Evolutionary conservation across 352 stramenopile genomes (phyloP).

Genomic region (Globisporangium spinosum): DNA sequence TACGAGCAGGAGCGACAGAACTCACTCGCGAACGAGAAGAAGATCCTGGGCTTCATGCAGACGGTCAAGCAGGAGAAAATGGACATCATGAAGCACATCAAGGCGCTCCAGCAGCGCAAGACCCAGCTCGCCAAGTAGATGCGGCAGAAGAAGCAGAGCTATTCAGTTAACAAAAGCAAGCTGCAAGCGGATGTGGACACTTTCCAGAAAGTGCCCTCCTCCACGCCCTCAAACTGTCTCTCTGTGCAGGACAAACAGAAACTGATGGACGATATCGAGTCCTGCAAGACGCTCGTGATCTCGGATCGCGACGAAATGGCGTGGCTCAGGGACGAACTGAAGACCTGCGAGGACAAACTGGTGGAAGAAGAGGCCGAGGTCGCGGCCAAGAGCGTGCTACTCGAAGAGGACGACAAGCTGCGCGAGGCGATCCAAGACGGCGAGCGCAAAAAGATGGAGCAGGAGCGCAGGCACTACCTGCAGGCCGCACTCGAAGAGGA

Average conservation of each 20-base stretch:
- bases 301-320: constrained; percentile 54
- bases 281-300: constrained; percentile 53
- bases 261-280: constrained; percentile 63
- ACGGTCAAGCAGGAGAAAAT: constrained; percentile 91
- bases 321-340: constrained; percentile 58
- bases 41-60: constrained; percentile 87
- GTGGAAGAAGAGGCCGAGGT: constrained; percentile 75
- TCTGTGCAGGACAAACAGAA: constrained; percentile 47
- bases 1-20: constrained; percentile 88
- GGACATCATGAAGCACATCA: constrained; percentile 88
- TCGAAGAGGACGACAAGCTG: constrained; percentile 78
- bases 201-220: constrained; percentile 46
- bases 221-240: constrained; percentile 22
- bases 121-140: constrained; percentile 70
- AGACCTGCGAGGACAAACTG: constrained; percentile 54
- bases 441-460: constrained; percentile 80
- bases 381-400: constrained; percentile 61
- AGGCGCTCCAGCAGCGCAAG: constrained; percentile 80
- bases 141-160: constrained; percentile 70
- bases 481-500: constrained; percentile 64
- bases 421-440: constrained; percentile 74
- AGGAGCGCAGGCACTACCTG: constrained; percentile 59
- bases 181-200: constrained; percentile 70
- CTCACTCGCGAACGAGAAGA: constrained; percentile 76
- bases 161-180: constrained; percentile 61